Percentiles rank a stretch among this genome's conserved stretches.
These are phyloP conservation scores for Orbilia javanica DNA, from an alignment of 2,329 filamentous ascomycete species.

Conservation along the genomic window DNA sequence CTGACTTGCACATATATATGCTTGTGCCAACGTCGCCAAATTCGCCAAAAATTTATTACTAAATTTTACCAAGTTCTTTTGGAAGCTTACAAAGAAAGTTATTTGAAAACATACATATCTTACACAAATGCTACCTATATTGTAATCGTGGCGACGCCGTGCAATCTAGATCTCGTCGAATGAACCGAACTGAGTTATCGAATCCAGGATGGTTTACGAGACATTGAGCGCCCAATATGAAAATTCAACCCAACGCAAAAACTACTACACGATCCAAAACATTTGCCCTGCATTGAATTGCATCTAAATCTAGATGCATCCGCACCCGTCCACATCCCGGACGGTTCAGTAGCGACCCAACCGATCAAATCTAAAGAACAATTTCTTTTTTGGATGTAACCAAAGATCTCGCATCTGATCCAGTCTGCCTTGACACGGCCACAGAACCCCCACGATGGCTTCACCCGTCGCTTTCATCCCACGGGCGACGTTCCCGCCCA, in stretches of 20 bases:
- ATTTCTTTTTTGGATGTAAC: neutral
- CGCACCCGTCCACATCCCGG: neutral
- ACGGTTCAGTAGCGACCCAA: neutral
- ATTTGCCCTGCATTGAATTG: too few relatives aligned
- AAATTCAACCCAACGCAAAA: slow-evolving; percentile 20
- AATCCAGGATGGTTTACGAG: neutral
- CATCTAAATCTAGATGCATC: neutral
- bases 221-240: too few relatives aligned
- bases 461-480: slow-evolving; percentile 73
- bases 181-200: neutral
- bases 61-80: too few relatives aligned
- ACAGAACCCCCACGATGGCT: slow-evolving; percentile 29
- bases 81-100: too few relatives aligned
- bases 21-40: too few relatives aligned
- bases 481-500: slow-evolving; percentile 78
- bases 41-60: too few relatives aligned
- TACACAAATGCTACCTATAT: neutral
- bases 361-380: neutral
- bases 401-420: neutral
- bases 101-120: too few relatives aligned
- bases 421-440: slow-evolving; percentile 27
- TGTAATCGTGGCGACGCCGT: neutral
- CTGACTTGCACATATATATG: too few relatives aligned
- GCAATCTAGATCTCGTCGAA: neutral
- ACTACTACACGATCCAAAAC: slow-evolving; percentile 16